Evolutionary conservation across 805 yeast genomes (phyloP).

Genomic region (Wickerhamiella allomyrinae): DNA sequence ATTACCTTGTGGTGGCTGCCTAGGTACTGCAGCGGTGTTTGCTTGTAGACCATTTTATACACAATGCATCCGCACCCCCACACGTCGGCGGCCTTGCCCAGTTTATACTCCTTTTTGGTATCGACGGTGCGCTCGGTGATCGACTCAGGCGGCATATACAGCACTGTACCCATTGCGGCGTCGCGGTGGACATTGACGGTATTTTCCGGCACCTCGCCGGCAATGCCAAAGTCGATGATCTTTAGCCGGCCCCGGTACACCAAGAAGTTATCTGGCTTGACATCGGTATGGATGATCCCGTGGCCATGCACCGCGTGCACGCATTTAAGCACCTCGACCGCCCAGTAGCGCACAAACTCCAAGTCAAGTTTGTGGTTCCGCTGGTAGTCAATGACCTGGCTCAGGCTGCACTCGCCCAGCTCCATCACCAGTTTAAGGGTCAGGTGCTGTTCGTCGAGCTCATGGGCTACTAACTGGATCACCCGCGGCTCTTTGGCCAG

Average conservation of each 20-base stretch:
- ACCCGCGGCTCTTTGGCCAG: slow-evolving; percentile 54
- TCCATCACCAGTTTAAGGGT: slow-evolving; percentile 73
- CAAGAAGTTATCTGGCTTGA: slow-evolving; percentile 88
- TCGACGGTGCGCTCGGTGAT: slow-evolving; percentile 40
- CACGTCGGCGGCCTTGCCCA: slow-evolving; percentile 88
- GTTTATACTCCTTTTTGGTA: slow-evolving; percentile 38
- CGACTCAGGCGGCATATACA: slow-evolving; percentile 97
- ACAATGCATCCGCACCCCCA: slow-evolving; percentile 98
- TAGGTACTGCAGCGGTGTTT: slow-evolving; percentile 54
- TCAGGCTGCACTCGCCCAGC: slow-evolving; percentile 84
- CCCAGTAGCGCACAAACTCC: slow-evolving; percentile 73
- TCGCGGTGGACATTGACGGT: slow-evolving; percentile 83
- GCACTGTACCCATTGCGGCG: slow-evolving; percentile 88
- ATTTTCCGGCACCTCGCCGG: slow-evolving; percentile 88
- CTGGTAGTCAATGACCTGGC: slow-evolving; percentile 57
- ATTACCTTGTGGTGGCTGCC: slow-evolving; percentile 29
- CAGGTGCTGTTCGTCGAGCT: slow-evolving; percentile 37
- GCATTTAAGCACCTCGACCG: slow-evolving; percentile 70
- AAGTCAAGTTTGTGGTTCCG: slow-evolving; percentile 41
- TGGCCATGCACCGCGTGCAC: slow-evolving; percentile 81
- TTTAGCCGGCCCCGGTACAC: slow-evolving; percentile 73
- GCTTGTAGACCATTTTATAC: slow-evolving; percentile 89
- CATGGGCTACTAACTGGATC: slow-evolving; percentile 61
- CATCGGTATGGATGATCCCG: slow-evolving; percentile 81
- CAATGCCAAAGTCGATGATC: slow-evolving; percentile 79